Evolutionary conservation across 306 rosid genomes (phyloP), one percentile per base, ranked within the genome.

Genomic region (Pueraria montana): DNA sequence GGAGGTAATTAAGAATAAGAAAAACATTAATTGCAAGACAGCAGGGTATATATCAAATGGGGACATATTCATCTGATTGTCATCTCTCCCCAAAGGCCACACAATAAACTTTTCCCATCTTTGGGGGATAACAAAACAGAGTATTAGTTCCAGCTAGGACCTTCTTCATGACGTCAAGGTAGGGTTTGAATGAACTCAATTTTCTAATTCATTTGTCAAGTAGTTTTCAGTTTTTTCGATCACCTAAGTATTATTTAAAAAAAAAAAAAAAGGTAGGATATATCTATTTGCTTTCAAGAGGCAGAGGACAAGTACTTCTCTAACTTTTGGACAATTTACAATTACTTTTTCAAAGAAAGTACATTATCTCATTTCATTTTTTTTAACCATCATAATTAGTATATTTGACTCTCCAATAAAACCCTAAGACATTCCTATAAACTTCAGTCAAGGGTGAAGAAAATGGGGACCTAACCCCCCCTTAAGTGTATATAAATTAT

Each of bases 1-100:
- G 55, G 32, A 32, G 62, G 62, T 59, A 71, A 76, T 85, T 53
- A 76, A 80, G 45, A 76, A 64, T 24, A 8, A 74, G 34, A n/a
- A 21, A 49, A 63, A 56, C 70, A 74, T 38, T 36, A 66, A 34
- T 56, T 26, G 80, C 27, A 56, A 66, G 16, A 42, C 62, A 56
- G 23, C 79, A 65, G 1, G 17, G 56, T 50, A 66, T 50, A 66
- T 79, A 52, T 65, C 53, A 74, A 74, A 2, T 12, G 50, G 71
- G 80, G 70, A 76, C 80, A 50, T 45, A 48, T 78, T 71, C 74
- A 71, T 36, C 32, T 27, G 32, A 27, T 27, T 27, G 32, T 27
- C 32, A 27, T 27, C 32, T 27, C 32, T 27, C 32, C 40, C 40
- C 40, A 5, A 0, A 36, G 40, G 40, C 40, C 40, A 36, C 6